A percentile compares a stretch with the other conserved stretches of the same genome.
Conservation (phyloP, 768 basidiomycete species). For the Lentinula sp. region DNA sequence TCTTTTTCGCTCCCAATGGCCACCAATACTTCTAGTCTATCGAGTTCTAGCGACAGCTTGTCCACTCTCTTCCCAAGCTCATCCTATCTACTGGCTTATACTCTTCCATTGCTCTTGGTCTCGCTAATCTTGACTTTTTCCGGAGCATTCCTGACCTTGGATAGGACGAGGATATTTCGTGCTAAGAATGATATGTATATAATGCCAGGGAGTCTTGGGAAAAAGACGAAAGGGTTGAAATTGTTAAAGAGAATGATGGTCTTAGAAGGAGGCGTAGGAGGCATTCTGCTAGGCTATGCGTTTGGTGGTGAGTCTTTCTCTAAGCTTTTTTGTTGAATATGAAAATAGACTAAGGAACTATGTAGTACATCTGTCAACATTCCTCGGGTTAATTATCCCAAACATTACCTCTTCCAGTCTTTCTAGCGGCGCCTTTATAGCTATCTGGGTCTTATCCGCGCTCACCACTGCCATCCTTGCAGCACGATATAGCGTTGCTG, state of each 20-base stretch:
- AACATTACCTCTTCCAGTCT: slow-evolving; percentile 40
- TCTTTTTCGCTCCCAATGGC: too few species aligned
- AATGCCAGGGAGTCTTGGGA: slow-evolving; percentile 28
- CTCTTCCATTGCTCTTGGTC: slow-evolving; percentile 53
- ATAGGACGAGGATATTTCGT: slow-evolving; percentile 59
- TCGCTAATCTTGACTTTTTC: slow-evolving; percentile 55
- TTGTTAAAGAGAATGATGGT: slow-evolving; percentile 18
- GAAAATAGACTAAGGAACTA: neutral
- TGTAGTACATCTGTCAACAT: slow-evolving; percentile 55
- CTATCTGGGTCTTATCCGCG: slow-evolving; percentile 53
- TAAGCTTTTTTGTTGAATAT: too few species aligned
- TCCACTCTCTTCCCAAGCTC: slow-evolving; percentile 40
- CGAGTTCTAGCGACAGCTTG: slow-evolving; percentile 10
- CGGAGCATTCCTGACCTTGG: slow-evolving; percentile 69
- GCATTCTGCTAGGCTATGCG: slow-evolving; percentile 48
- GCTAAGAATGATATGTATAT: slow-evolving; percentile 23
- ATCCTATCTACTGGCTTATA: slow-evolving; percentile 48
- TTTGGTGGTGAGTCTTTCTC: slow-evolving; percentile 45
- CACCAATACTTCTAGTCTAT: too few species aligned
- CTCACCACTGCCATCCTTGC: slow-evolving; percentile 41
- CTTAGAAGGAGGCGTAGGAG: slow-evolving; percentile 61
- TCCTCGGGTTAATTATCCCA: slow-evolving; percentile 53
- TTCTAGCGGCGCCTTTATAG: slow-evolving; percentile 45
- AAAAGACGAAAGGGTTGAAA: slow-evolving; percentile 23
- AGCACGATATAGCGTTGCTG: slow-evolving; percentile 49